phyloP scores from a whole-genome alignment of 148 eudicot species.

The Cornus controversa region DNA sequence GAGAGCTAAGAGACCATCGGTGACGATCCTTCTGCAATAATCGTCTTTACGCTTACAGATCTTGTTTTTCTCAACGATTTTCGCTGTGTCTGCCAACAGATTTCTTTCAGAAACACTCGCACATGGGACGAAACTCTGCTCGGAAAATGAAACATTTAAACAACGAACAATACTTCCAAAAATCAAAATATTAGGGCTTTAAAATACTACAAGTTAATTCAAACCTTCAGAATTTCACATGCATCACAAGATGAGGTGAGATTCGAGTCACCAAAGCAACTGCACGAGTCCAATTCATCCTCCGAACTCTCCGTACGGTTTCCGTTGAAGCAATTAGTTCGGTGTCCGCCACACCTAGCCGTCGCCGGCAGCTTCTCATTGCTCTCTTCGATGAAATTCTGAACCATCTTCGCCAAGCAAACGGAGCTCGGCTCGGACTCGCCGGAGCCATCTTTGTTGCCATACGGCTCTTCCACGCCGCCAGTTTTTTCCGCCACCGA shows the following conservation, averaged over 20 bases:
- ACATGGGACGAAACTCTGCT: constrained; percentile 71
- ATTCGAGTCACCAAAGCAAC: constrained; percentile 33
- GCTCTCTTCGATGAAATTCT: constrained; percentile 78
- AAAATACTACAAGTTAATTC: too few relatives aligned
- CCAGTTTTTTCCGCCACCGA: constrained; percentile 36
- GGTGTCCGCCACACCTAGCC: constrained; percentile 40
- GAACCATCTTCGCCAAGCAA: constrained; percentile 85
- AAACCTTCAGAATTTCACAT: constrained; percentile 67
- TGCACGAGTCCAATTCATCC: constrained; percentile 26
- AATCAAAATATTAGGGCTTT: too few relatives aligned
- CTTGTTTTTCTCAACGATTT: constrained; percentile 66
- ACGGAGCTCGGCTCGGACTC: constrained; percentile 81
- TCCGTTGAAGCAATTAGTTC: constrained; percentile 75
- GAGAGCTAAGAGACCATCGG: constrained; percentile 47
- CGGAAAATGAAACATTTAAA: not conserved
- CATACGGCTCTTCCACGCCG: constrained; percentile 12
- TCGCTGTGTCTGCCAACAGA: constrained; percentile 70
- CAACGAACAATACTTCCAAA: not conserved
- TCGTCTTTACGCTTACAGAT: constrained; percentile 57
- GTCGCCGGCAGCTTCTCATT: constrained; percentile 43
- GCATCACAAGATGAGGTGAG: constrained; percentile 36
- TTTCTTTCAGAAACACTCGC: constrained; percentile 60
- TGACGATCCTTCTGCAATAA: constrained; percentile 48
- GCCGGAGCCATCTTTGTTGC: constrained; percentile 23
- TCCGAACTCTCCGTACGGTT: constrained; percentile 59